Evolutionary conservation across 495 filamentous ascomycete genomes (phyloP).

Genomic region (Polyplosphaeria fusca): DNA sequence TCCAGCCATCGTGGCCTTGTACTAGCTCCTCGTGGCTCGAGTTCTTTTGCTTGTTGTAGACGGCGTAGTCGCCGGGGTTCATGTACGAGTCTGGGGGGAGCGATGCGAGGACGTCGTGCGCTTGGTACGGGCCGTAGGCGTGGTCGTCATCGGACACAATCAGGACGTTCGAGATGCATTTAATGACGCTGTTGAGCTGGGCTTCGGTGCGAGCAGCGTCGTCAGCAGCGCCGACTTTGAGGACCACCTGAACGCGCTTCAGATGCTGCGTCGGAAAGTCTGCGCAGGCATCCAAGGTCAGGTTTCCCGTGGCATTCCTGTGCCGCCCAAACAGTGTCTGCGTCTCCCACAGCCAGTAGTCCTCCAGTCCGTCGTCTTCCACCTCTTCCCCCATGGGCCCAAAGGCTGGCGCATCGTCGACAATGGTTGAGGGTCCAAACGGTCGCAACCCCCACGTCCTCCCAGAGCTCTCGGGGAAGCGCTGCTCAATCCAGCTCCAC

Average conservation of each 20-base stretch:
- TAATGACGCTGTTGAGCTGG: constrained; percentile 10
- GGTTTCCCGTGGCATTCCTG: neutral
- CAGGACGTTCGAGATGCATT: constrained; percentile 10
- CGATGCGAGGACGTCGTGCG: constrained; percentile 4
- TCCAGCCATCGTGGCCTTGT: constrained; percentile 42
- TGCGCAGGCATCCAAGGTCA: neutral
- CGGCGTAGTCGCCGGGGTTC: constrained; percentile 1
- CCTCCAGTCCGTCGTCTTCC: constrained; percentile 1
- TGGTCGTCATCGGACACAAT: constrained; percentile 6
- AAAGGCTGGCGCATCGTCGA: neutral
- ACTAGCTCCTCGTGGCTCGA: neutral
- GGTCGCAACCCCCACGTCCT: neutral
- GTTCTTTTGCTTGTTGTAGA: constrained; percentile 5
- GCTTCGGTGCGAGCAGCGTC: neutral
- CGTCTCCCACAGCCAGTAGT: constrained; percentile 12
- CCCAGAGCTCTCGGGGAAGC: neutral
- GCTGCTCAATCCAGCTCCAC: neutral
- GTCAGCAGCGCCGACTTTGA: constrained; percentile 9
- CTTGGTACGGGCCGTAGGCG: constrained; percentile 3
- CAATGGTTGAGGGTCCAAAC: neutral
- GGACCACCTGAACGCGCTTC: neutral
- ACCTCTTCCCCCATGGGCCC: neutral
- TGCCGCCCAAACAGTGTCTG: neutral
- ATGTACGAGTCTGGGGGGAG: constrained; percentile 8
- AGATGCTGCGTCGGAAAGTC: constrained; percentile 4